These are phyloP conservation scores for Sisymbrium altissimum DNA, from an alignment of 345 rosid genomes.

Conservation along the genomic window DNA sequence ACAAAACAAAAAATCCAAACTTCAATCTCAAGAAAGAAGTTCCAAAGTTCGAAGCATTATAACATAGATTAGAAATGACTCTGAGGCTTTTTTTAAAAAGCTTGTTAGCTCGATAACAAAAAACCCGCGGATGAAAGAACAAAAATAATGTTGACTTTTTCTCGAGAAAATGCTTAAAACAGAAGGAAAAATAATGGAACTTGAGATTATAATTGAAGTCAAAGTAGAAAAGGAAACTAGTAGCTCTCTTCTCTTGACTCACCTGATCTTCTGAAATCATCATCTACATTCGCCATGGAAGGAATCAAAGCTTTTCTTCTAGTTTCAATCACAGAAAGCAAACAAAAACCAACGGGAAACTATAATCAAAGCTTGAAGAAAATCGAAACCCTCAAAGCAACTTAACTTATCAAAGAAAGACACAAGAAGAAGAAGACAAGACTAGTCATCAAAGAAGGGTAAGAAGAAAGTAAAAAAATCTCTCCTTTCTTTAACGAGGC, in stretches of 20 bases:
- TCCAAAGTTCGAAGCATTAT: not conserved
- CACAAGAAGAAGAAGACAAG: conserved; percentile 25
- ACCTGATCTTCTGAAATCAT: conserved; percentile 41
- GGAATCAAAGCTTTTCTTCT: not conserved
- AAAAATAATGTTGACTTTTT: conserved; percentile 17
- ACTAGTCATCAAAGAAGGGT: conserved; percentile 47
- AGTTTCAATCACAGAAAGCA: not conserved
- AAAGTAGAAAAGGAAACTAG: not conserved
- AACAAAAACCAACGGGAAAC: not conserved
- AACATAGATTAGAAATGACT: not conserved
- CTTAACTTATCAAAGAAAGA: conserved; percentile 38
- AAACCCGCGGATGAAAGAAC: conserved; percentile 10
- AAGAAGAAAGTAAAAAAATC: not conserved
- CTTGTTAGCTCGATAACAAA: not conserved
- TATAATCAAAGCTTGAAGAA: not conserved
- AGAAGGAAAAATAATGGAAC: not conserved
- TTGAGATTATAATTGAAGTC: not conserved
- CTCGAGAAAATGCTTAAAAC: too few relatives aligned
- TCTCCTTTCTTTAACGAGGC: conserved; percentile 26
- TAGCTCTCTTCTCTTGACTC: not conserved
- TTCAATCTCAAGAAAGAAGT: not conserved
- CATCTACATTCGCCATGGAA: conserved; percentile 50
- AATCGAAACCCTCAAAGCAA: not conserved
- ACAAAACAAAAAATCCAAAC: not conserved
- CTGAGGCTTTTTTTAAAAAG: not conserved